Evolutionary conservation across 192 early-diverging fungal genomes (phyloP), one percentile per base, ranked within the genome.

Genomic region (Coemansia sp.): DNA sequence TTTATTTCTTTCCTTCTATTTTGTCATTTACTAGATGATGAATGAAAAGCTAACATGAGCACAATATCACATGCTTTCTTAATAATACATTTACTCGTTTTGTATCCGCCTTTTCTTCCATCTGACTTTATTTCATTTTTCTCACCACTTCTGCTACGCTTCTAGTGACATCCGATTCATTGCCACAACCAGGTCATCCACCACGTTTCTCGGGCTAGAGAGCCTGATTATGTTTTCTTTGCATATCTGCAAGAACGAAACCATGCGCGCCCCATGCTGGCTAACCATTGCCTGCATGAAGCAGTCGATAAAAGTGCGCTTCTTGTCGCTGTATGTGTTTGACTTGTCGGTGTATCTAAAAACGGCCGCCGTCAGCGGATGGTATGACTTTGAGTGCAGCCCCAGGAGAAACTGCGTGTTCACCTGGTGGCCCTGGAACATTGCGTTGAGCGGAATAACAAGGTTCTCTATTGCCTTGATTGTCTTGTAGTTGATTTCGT

Each of bases 401-500:
- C 59, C 64, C 0, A 69, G 9, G 8, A 75, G 17, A 50, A 75
- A 81, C 37, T 66, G 54, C 0, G 67, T 46, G 7, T 42, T 61
- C 2, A 81, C 50, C 12, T 55, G 44, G 11, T 69, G 53, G 12
- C 61, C 54, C 16, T 72, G 63, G 43, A 75, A 81, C 12, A 81
- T 71, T 4, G 70, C 55, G 45, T 80, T 80, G 2, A 80, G 54
- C 17, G 77, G 77, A 6, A 75, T 43, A 19, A 80, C 66, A 5
- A 80, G 67, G 38, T 57, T 71, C 43, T 80, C 77, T 5, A 80
- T 71, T 8, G 77, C 67, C 3, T 70, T 70, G 17, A 80, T 59
- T 0, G 71, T 80, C 58, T 80, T 80, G 32, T 69, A 80, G 46
- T 80, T 80, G 45, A 80, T 69, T 42, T 80, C 77, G 41, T 68